A percentile compares a stretch with the other conserved stretches of the same genome.
Evolutionary conservation across 2,329 filamentous ascomycete genomes (phyloP).

Genomic region (Hymenoscyphus albidus): DNA sequence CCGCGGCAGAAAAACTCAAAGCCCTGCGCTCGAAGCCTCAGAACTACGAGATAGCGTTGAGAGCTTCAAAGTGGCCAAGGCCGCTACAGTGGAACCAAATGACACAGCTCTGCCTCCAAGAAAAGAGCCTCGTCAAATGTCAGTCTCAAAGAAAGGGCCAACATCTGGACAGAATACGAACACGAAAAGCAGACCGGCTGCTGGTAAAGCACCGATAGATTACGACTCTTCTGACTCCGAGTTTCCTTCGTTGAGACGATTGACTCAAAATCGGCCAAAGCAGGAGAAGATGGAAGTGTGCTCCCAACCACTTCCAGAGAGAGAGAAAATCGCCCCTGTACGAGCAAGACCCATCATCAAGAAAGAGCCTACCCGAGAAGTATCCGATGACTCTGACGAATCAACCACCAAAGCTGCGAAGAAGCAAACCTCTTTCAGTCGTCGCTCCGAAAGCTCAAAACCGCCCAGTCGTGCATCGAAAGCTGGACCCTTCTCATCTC

Average conservation of each 20-base stretch:
- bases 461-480: neutral
- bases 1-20: conserved; percentile 17
- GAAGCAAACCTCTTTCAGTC: neutral
- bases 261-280: neutral
- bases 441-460: neutral
- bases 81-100: conserved; percentile 15
- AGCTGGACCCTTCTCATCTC: neutral
- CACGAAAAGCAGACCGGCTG: neutral
- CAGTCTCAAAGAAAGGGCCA: neutral
- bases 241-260: conserved; percentile 17
- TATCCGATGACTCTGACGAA: conserved; percentile 17
- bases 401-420: conserved; percentile 24
- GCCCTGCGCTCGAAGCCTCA: neutral
- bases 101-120: neutral
- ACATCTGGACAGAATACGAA: neutral
- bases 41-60: conserved; percentile 16
- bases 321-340: conserved; percentile 19
- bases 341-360: conserved; percentile 26
- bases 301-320: conserved; percentile 33
- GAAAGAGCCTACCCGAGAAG: neutral
- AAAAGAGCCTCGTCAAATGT: conserved; percentile 2
- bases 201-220: neutral
- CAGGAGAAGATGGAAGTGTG: conserved; percentile 12
- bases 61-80: conserved; percentile 33
- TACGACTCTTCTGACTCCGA: neutral